Conservation (phyloP, 495 filamentous ascomycete genomes). For the Penicillium maclennaniae region DNA sequence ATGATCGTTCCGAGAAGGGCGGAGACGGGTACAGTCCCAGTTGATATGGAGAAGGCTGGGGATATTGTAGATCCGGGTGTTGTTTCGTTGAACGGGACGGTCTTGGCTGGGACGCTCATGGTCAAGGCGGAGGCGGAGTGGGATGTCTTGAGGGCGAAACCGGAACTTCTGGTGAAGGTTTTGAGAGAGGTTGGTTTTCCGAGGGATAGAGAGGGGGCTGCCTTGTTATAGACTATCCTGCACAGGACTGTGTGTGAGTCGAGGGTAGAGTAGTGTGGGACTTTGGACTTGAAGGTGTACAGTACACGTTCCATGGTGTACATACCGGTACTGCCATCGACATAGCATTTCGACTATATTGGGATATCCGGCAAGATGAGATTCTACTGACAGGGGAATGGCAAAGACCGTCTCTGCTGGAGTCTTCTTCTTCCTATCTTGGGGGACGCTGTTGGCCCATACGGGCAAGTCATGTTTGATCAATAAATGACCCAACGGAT, state of each 20-base stretch:
- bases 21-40: slow-evolving; percentile 37
- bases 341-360: no score
- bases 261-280: no score
- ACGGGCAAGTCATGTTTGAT: no score
- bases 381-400: no score
- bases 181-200: slow-evolving; percentile 61
- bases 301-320: no score
- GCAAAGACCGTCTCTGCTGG: no score
- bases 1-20: slow-evolving; percentile 60
- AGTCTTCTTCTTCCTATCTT: no score
- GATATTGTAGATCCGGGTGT: slow-evolving; percentile 49
- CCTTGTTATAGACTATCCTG: slow-evolving; percentile 5
- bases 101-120: slow-evolving; percentile 76
- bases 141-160: slow-evolving; percentile 54
- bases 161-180: slow-evolving; percentile 48
- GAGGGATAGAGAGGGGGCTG: slow-evolving; percentile 5
- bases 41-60: slow-evolving; percentile 16
- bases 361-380: no score
- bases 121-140: slow-evolving; percentile 72
- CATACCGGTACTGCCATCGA: no score
- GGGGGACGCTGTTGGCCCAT: no score
- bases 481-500: no score
- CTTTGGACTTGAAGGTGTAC: no score
- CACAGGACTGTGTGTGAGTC: slow-evolving; percentile 10
- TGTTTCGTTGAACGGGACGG: slow-evolving; percentile 70